phyloP scores from a whole-genome alignment of 192 early-diverging fungal species.

The Umbelopsis ramanniana region DNA sequence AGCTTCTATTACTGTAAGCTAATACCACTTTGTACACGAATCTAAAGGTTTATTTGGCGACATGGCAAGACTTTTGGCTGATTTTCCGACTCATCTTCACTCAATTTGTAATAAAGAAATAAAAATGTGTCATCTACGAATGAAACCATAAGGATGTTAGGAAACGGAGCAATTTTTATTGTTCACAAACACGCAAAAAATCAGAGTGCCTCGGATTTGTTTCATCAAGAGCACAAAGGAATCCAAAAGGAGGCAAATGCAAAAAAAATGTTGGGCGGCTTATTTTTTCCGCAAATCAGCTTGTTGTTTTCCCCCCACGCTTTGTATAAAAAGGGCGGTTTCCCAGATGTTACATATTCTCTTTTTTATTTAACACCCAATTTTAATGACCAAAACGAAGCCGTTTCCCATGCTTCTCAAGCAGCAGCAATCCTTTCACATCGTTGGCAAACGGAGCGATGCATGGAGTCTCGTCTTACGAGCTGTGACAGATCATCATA shows the following conservation, averaged over 20 bases:
- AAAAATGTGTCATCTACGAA: no score
- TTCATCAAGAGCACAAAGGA: no score
- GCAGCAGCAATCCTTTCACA: not conserved
- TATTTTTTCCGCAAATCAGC: not conserved
- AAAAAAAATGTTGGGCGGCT: not conserved
- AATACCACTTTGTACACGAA: not conserved
- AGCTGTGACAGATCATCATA: conserved; percentile 12
- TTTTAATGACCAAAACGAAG: not conserved
- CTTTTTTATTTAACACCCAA: not conserved
- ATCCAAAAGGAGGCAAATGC: no score
- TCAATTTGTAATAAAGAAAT: not conserved
- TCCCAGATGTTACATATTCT: not conserved
- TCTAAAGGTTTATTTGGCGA: not conserved
- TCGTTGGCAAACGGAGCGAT: not conserved
- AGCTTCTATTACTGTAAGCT: conserved; percentile 5
- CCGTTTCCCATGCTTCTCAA: not conserved
- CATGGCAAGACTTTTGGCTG: not conserved
- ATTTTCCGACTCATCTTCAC: not conserved
- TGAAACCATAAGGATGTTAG: no score
- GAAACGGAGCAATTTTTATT: not conserved
- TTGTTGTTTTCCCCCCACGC: not conserved
- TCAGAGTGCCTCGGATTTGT: no score
- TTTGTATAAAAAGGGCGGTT: not conserved
- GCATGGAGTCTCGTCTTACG: not conserved
- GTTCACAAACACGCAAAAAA: not conserved